A percentile compares a stretch with the other conserved stretches of the same genome.
Evolutionary conservation across 495 filamentous ascomycete genomes (phyloP).

Genomic region (Trichodelitschia bisporula): DNA sequence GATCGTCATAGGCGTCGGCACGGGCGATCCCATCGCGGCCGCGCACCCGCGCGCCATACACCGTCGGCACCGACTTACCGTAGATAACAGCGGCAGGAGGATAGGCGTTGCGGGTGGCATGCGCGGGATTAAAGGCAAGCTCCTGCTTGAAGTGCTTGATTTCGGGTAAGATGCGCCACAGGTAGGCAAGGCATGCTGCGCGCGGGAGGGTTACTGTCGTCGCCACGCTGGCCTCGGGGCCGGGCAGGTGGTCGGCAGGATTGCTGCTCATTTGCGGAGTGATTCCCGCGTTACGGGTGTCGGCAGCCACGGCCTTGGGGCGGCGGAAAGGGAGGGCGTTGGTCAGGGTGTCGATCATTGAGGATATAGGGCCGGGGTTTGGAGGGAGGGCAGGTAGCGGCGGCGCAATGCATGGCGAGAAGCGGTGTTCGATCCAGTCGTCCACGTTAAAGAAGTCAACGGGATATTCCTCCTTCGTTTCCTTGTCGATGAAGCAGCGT

Average conservation of each 20-base stretch:
- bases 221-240: slow-evolving; percentile 14
- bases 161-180: slow-evolving; percentile 47
- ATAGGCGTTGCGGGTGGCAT: slow-evolving; percentile 41
- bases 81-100: slow-evolving; percentile 73
- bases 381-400: slow-evolving; percentile 24
- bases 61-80: slow-evolving; percentile 66
- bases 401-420: slow-evolving; percentile 51
- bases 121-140: slow-evolving; percentile 31
- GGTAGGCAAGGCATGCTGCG: slow-evolving; percentile 38
- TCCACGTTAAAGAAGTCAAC: slow-evolving; percentile 67
- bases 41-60: slow-evolving; percentile 49
- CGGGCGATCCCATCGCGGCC: slow-evolving; percentile 43
- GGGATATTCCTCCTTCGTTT: slow-evolving; percentile 55
- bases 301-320: slow-evolving; percentile 1
- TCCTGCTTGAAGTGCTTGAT: slow-evolving; percentile 50
- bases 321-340: not conserved
- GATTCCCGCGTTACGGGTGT: slow-evolving; percentile 1
- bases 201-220: slow-evolving; percentile 23
- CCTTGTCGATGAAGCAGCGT: slow-evolving; percentile 65
- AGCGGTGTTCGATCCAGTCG: slow-evolving; percentile 54
- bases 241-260: slow-evolving; percentile 4
- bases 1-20: slow-evolving; percentile 62
- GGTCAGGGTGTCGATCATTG: slow-evolving; percentile 14
- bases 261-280: slow-evolving; percentile 1
- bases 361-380: slow-evolving; percentile 19